These are phyloP conservation scores for Aspergillus pseudonomiae DNA, from an alignment of 2,329 filamentous ascomycete species.

Conservation along the genomic window DNA sequence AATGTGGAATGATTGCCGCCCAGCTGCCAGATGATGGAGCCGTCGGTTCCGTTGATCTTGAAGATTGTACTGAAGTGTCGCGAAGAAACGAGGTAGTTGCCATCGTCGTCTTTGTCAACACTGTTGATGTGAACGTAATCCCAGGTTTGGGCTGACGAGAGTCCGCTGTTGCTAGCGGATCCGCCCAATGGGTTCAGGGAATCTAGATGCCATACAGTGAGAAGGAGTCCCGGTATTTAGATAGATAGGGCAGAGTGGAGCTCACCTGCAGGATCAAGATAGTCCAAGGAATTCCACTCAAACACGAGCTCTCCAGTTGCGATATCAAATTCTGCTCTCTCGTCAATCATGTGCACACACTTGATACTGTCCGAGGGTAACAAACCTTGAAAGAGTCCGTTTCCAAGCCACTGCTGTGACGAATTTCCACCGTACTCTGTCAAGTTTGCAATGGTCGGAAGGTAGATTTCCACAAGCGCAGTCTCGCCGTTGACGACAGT, in stretches of 20 bases:
- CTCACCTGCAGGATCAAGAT: conserved; percentile 6
- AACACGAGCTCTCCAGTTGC: conserved; percentile 7
- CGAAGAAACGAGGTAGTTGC: conserved; percentile 32
- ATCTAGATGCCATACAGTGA: neutral
- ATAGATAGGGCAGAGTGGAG: neutral
- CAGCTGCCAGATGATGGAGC: conserved; percentile 32
- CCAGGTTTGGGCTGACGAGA: conserved; percentile 21
- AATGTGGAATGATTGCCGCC: conserved; percentile 23
- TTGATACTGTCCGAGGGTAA: neutral
- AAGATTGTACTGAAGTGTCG: conserved; percentile 31
- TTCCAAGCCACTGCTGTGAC: neutral
- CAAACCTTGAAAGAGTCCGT: neutral
- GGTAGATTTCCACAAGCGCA: neutral
- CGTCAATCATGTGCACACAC: neutral
- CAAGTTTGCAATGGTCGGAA: neutral
- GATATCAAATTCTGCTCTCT: conserved; percentile 1
- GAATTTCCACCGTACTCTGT: neutral
- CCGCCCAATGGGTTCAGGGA: neutral
- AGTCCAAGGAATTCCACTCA: conserved; percentile 10
- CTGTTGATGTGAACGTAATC: conserved; percentile 36
- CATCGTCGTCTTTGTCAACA: conserved; percentile 20
- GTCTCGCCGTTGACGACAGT: neutral
- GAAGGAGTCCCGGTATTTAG: neutral
- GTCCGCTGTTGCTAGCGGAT: neutral
- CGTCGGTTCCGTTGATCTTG: conserved; percentile 30